Evolutionary conservation across 75 land plant species (phyloP).

Genomic region (Pseudotsuga menziesii): DNA sequence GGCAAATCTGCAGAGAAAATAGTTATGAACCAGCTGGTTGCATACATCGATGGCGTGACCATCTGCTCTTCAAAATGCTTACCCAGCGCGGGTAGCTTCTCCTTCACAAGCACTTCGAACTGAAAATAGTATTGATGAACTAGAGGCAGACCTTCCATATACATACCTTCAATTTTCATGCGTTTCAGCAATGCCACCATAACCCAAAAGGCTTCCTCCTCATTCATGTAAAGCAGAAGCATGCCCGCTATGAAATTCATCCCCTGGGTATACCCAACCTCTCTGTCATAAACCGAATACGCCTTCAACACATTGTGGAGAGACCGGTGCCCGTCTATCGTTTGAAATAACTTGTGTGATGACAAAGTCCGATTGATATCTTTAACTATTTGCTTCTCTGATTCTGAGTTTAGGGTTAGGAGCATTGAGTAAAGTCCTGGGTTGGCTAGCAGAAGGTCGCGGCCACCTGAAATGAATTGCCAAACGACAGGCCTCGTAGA

Average conservation of each 20-base stretch:
- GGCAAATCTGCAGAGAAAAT: not conserved
- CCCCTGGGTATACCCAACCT: not conserved
- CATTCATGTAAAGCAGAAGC: not conserved
- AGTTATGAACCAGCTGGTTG: not conserved
- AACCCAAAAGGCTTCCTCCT: conserved; percentile 1
- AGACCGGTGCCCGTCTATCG: not conserved
- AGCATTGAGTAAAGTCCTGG: not conserved
- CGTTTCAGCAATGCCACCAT: not conserved
- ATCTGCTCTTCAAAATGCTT: not conserved
- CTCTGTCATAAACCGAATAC: not conserved
- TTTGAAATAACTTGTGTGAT: not conserved
- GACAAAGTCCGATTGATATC: not conserved
- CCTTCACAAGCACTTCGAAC: not conserved
- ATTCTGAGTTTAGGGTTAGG: not conserved
- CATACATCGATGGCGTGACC: not conserved
- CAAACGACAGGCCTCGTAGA: not conserved
- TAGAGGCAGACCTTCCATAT: not conserved
- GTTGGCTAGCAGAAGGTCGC: not conserved
- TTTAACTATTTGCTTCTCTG: not conserved
- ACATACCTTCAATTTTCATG: not conserved
- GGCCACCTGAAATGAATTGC: not conserved
- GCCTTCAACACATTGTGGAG: not conserved
- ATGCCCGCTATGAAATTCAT: not conserved
- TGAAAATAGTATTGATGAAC: not conserved
- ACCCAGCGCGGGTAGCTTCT: not conserved